phyloP scores from a whole-genome alignment of 495 filamentous ascomycete species.

The Penicillium arizonense region DNA sequence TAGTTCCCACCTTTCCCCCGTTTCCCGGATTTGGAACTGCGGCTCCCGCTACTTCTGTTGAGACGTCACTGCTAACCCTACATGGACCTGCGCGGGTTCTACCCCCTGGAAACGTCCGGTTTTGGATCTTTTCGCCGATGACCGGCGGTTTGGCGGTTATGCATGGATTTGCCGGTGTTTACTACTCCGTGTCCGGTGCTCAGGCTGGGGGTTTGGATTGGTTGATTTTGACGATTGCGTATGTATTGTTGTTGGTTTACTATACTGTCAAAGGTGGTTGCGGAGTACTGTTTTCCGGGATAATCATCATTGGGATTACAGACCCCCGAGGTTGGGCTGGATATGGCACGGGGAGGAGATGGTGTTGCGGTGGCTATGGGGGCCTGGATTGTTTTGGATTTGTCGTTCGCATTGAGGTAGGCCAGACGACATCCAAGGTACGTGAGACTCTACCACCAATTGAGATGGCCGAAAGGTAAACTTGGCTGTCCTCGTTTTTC shows the following conservation, averaged over 20 bases:
- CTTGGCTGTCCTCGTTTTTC: no score
- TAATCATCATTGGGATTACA: not conserved
- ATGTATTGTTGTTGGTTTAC: not conserved
- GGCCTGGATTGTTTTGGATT: no score
- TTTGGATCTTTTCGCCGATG: conserved; percentile 14
- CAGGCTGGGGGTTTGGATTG: not conserved
- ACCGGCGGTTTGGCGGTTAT: conserved; percentile 12
- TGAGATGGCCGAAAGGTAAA: no score
- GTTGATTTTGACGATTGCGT: conserved; percentile 3
- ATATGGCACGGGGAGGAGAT: not conserved
- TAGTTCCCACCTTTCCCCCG: not conserved
- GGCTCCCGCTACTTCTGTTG: conserved; percentile 11
- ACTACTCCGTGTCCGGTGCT: not conserved
- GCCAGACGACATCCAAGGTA: no score
- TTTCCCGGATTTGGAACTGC: not conserved
- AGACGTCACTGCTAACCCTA: not conserved
- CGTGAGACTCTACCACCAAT: no score
- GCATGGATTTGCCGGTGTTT: not conserved
- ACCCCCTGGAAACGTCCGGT: conserved; percentile 8
- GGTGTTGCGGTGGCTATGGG: not conserved
- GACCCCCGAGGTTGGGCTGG: not conserved
- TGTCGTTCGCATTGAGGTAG: no score
- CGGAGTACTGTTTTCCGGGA: conserved; percentile 5
- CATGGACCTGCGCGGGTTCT: not conserved
- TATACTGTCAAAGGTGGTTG: not conserved